Evolutionary conservation across 2,329 filamentous ascomycete species (phyloP).

Genomic region (Beauveria sp.): DNA sequence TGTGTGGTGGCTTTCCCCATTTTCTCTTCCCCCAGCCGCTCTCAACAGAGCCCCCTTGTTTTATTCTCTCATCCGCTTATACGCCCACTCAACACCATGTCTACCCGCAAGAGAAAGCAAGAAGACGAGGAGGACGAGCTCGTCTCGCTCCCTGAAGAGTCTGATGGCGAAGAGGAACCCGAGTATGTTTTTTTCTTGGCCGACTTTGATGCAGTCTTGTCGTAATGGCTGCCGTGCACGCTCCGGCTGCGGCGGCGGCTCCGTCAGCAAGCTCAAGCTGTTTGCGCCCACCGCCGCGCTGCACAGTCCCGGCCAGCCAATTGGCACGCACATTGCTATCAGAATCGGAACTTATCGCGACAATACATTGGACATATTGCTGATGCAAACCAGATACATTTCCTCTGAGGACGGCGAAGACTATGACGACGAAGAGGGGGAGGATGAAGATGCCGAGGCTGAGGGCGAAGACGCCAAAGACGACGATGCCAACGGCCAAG

Average conservation of each 20-base stretch:
- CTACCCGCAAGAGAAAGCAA: constrained; percentile 47
- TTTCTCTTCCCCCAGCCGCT: background rate
- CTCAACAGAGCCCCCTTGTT: background rate
- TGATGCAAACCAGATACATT: constrained; percentile 24
- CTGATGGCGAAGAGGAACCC: constrained; percentile 45
- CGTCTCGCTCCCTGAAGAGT: constrained; percentile 43
- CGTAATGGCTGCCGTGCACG: constrained; percentile 4
- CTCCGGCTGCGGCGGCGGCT: background rate
- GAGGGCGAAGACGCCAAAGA: constrained; percentile 25
- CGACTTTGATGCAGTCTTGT: background rate
- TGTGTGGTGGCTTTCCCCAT: background rate
- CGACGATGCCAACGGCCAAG: constrained; percentile 22
- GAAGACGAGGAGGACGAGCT: constrained; percentile 45
- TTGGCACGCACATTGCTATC: background rate
- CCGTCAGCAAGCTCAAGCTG: background rate
- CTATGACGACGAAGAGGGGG: constrained; percentile 33
- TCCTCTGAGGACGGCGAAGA: constrained; percentile 33
- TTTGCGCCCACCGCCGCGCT: background rate
- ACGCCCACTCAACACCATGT: constrained; percentile 26
- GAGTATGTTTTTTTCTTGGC: constrained; percentile 35
- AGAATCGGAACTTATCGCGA: background rate
- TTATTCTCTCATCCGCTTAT: constrained; percentile 8
- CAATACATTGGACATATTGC: background rate
- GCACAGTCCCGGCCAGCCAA: background rate
- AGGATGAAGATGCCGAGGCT: constrained; percentile 30